Percentiles rank a stretch among this genome's conserved stretches.
These are phyloP conservation scores for Apiospora phragmitis DNA, from an alignment of 2,329 filamentous ascomycete species.

Conservation along the genomic window DNA sequence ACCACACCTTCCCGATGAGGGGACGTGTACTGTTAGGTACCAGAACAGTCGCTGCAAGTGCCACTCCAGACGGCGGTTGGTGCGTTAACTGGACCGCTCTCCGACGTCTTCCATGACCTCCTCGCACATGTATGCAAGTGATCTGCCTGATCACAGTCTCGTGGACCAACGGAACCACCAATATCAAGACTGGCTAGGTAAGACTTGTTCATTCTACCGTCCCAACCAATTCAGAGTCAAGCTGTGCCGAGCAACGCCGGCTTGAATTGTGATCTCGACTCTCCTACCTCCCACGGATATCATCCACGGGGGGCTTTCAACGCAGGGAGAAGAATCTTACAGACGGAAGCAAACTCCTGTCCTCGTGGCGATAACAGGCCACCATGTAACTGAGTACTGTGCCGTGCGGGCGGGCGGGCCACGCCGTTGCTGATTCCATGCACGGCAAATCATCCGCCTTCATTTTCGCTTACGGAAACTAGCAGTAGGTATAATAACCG, in stretches of 20 bases:
- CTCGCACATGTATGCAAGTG: conserved; percentile 1
- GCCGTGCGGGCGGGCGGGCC: neutral
- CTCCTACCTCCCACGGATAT: neutral
- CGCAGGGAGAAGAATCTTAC: neutral
- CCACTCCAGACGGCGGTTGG: neutral
- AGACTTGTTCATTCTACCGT: neutral
- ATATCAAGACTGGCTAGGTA: neutral
- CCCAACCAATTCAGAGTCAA: neutral
- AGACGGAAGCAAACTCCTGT: neutral
- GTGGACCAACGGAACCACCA: neutral
- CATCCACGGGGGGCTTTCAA: neutral
- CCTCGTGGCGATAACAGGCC: neutral
- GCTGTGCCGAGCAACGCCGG: neutral
- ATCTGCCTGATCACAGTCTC: neutral
- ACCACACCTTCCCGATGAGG: neutral
- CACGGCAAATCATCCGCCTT: neutral
- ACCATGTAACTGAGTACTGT: neutral
- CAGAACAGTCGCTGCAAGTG: neutral
- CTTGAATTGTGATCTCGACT: neutral
- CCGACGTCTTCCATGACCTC: neutral
- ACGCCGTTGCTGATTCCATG: neutral
- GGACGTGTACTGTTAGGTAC: neutral
- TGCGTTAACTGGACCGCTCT: neutral
- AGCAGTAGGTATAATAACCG: neutral
- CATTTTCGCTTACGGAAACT: neutral